Percentiles rank a stretch among this genome's conserved stretches.
Conservation (phyloP, 2,329 filamentous ascomycete genomes). For the Fusarium compactum region DNA sequence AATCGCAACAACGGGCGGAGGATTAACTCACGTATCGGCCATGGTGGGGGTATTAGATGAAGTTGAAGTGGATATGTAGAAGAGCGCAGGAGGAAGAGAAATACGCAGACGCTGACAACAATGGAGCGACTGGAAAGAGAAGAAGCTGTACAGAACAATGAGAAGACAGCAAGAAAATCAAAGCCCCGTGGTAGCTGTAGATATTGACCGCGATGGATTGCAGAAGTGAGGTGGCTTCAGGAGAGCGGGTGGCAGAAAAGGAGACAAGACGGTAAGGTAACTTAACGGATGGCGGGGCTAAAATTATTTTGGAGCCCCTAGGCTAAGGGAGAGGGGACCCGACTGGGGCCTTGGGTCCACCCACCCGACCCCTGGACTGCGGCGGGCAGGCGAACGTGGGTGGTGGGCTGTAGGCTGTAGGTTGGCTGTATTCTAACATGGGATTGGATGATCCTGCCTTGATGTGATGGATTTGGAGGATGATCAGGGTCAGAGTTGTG, state of each 20-base stretch:
- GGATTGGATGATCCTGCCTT: conserved; percentile 21
- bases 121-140: conserved; percentile 32
- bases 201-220: conserved; percentile 45
- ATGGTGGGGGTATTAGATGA: conserved; percentile 52
- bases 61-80: conserved; percentile 26
- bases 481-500: conserved; percentile 16
- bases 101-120: conserved; percentile 39
- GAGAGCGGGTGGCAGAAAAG: conserved; percentile 48
- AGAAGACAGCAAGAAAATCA: conserved; percentile 42
- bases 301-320: conserved; percentile 54
- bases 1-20: conserved; percentile 23
- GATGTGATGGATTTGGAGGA: conserved; percentile 22
- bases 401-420: conserved; percentile 1
- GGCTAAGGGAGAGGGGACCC: conserved; percentile 13
- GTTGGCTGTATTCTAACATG: conserved; percentile 5
- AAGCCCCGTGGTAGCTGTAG: conserved; percentile 47
- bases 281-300: conserved; percentile 56
- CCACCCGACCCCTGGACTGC: conserved; percentile 24
- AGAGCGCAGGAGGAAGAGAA: conserved; percentile 27
- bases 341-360: conserved; percentile 12
- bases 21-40: conserved; percentile 55
- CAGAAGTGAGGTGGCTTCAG: conserved; percentile 41
- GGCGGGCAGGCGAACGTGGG: conserved; percentile 5
- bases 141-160: conserved; percentile 47
- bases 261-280: conserved; percentile 41